Base-by-base conservation (phyloP, 75 land plant genomes). In the Selaginella tamariscina region DNA sequence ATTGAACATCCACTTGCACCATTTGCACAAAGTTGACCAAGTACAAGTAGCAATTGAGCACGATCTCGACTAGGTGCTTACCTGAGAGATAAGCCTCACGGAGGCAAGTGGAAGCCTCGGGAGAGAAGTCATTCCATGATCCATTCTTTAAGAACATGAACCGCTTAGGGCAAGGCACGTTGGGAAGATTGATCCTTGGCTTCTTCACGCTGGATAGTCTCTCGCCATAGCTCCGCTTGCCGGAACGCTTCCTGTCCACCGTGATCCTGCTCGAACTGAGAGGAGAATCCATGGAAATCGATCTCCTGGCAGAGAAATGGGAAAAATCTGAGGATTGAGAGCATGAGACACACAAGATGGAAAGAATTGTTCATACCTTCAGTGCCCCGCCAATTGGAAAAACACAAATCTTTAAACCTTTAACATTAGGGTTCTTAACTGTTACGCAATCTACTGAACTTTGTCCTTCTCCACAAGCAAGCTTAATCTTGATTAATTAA, bases 161-260 rank as follows among this genome's bases (percentile, higher is more conserved):
- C 49, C 49, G 5, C n/a, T n/a, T n/a, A n/a, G n/a, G 49, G 49
- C 5, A 39, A 15, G 49, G 11, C 49, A 5, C 49, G 11, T 39
- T 39, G 11, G 11, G 15, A 5, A 5, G 49, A 39, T 39, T 15
- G 15, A 39, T 39, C 49, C 11, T 15, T 39, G 49, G 11, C 49
- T 39, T 15, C 15, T 39, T 5, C 49, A 5, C 49, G 49, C 49
- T 5, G 49, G 11, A n/a, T n/a, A n/a, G n/a, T n/a, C n/a, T n/a
- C n/a, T n/a, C n/a, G n/a, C n/a, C n/a, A n/a, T 39, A 39, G 11
- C 49, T 39, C 49, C 49, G 49, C 49, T 39, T 39, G 49, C 49
- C 49, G 15, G 11, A 5, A 5, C 49, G 5, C 15, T 39, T 39
- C 49, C 15, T 39, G 49, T 39, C 49, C 49, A 39, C 15, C 15